Base-by-base conservation (phyloP, 192 early-diverging fungal genomes). In the Geranomyces variabilis region DNA sequence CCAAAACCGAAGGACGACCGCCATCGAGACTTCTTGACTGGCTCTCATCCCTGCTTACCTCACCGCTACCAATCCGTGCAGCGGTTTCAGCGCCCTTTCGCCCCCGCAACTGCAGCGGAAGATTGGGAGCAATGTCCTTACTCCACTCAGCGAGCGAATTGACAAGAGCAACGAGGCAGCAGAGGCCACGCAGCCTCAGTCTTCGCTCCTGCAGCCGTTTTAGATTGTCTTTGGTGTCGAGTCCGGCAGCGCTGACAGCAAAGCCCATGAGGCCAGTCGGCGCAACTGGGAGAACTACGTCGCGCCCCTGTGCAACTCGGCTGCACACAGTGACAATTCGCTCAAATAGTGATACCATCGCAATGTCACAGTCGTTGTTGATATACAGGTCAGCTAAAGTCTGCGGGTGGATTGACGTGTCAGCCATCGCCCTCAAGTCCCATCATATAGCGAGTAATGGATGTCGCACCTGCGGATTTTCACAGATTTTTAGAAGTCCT, bases 351-450 rank as follows among this genome's bases (percentile, higher is more conserved):
- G 81, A 80, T 19, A 73, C 74, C 66, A 77, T 73, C 24, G 72
- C 67, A 4, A 89, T 66, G 45, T 88, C 86, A 69, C 84, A 85
- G 71, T 88, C 88, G 75, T 88, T 86, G 66, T 89, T 89, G 48
- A 89, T 17, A 61, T 85, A 89, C 28, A 88, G 51, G 69, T 89
- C 88, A 21, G 77, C 80, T 0, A 89, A 67, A 7, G 80, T 83
- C 77, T 88, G 80, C 15, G 17, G 2, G 31, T 7, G 29, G 17
- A 28, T 17, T 26, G 29, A 2, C 31, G 12, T 33, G 58, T 62
- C 19, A 34, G 33, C 3, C 36, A 44, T 28, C n/a, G 29, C 22
- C 28, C 55, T 22, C 30, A 41, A 67, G 31, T 19, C 9, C 24
- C 15, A 60, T 8, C 3, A 8, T n/a, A 9, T 8, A n/a, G 4